phyloP scores from a whole-genome alignment of 345 rosid genomes.

The Rhodamnia argentea region DNA sequence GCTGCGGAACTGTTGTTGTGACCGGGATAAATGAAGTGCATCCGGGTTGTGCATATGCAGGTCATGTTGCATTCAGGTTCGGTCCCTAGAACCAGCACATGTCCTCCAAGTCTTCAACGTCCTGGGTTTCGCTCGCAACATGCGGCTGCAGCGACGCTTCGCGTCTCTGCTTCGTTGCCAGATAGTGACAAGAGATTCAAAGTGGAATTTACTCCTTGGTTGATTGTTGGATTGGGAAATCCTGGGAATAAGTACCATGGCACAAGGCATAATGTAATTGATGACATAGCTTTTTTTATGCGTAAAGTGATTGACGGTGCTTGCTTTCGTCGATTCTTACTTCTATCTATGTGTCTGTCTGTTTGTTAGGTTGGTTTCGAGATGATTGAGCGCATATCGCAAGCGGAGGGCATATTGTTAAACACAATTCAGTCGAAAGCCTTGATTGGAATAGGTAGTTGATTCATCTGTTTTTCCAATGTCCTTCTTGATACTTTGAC shows the following conservation, averaged over 20 bases:
- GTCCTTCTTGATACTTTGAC: neutral
- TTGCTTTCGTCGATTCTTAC: neutral
- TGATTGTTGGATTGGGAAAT: constrained; percentile 86
- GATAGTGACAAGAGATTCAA: constrained; percentile 29
- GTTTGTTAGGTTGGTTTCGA: constrained; percentile 78
- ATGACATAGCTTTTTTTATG: neutral
- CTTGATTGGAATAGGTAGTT: constrained; percentile 82
- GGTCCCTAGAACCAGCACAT: constrained; percentile 34
- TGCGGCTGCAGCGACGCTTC: constrained; percentile 15
- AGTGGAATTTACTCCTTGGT: constrained; percentile 90
- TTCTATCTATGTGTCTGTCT: neutral
- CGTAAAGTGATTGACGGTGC: neutral
- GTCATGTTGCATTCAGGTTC: constrained; percentile 54
- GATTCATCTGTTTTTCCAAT: neutral
- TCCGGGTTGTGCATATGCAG: constrained; percentile 2
- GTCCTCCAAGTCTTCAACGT: constrained; percentile 14
- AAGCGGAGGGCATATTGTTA: constrained; percentile 46
- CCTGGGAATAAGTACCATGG: constrained; percentile 95
- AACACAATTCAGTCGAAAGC: constrained; percentile 93
- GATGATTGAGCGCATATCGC: constrained; percentile 67
- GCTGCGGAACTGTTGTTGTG: neutral
- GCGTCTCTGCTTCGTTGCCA: constrained; percentile 26
- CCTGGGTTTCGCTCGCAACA: neutral
- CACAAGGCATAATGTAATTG: constrained; percentile 86
- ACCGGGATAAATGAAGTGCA: neutral